These are phyloP conservation scores for Lichtheimia ornata DNA, from an alignment of 371 early-diverging fungal genomes.

Conservation along the genomic window DNA sequence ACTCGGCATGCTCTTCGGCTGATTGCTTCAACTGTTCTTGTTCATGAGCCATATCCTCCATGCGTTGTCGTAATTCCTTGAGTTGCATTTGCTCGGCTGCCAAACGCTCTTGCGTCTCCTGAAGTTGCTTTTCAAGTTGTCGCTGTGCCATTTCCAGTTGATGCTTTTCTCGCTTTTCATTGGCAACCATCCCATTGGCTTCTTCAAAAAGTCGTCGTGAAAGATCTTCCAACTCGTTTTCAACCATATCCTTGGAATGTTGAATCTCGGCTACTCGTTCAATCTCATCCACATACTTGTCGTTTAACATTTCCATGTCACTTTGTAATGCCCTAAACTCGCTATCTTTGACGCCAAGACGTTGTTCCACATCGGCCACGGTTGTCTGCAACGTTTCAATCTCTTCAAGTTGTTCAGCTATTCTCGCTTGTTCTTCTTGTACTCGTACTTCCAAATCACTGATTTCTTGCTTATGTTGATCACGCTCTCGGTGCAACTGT, in stretches of 20 bases:
- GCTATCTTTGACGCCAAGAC: slow-evolving; percentile 47
- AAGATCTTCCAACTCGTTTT: slow-evolving; percentile 90
- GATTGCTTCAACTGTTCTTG: slow-evolving; percentile 7
- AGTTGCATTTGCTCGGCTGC: slow-evolving; percentile 78
- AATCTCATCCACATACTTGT: slow-evolving; percentile 82
- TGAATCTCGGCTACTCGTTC: slow-evolving; percentile 90
- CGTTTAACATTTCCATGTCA: slow-evolving; percentile 62
- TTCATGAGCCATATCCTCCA: slow-evolving; percentile 62
- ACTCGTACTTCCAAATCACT: slow-evolving; percentile 41
- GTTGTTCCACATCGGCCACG: slow-evolving; percentile 45
- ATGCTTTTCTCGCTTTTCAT: slow-evolving; percentile 73
- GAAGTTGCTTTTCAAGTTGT: slow-evolving; percentile 63
- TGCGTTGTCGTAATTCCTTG: slow-evolving; percentile 68
- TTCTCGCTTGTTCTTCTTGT: slow-evolving; percentile 45
- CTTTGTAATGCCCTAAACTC: slow-evolving; percentile 50
- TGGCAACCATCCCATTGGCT: slow-evolving; percentile 91
- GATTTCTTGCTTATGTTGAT: slow-evolving; percentile 47
- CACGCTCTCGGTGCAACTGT: slow-evolving; percentile 48
- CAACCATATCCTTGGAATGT: slow-evolving; percentile 84
- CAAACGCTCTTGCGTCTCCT: slow-evolving; percentile 69
- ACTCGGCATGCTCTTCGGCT: slow-evolving; percentile 5
- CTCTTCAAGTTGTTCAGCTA: slow-evolving; percentile 42
- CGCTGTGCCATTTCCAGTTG: slow-evolving; percentile 60
- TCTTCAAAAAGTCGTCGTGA: slow-evolving; percentile 89
- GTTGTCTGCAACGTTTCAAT: slow-evolving; percentile 42